phyloP scores from a whole-genome alignment of 495 filamentous ascomycete genomes.

The Tuber magnatum region DNA sequence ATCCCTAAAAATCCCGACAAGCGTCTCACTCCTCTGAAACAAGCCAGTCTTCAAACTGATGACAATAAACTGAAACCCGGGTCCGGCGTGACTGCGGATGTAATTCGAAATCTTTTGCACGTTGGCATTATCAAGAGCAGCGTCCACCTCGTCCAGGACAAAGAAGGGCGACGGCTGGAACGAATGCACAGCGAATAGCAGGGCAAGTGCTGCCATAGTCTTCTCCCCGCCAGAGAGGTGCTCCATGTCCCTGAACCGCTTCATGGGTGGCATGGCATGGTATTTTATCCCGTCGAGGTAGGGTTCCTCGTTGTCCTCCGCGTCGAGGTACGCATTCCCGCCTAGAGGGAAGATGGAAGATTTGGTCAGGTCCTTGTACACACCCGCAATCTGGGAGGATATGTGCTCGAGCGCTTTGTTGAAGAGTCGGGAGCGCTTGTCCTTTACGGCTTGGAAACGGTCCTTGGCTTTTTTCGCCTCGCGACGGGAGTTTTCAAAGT shows the following conservation, averaged over 20 bases:
- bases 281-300: slow-evolving; percentile 94
- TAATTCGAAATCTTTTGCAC: slow-evolving; percentile 92
- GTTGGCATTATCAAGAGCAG: slow-evolving; percentile 93
- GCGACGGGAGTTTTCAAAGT: slow-evolving; percentile 75
- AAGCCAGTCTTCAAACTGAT: slow-evolving; percentile 89
- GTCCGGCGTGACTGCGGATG: slow-evolving; percentile 84
- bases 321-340: slow-evolving; percentile 90
- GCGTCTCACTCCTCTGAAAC: slow-evolving; percentile 85
- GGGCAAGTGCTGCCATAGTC: slow-evolving; percentile 92
- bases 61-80: slow-evolving; percentile 98
- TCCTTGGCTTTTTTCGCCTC: slow-evolving; percentile 68
- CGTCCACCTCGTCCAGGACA: slow-evolving; percentile 96
- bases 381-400: slow-evolving; percentile 81
- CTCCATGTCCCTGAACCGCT: slow-evolving; percentile 99
- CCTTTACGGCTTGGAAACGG: slow-evolving; percentile 71
- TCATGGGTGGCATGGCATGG: slow-evolving; percentile 95
- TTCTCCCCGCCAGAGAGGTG: slow-evolving; percentile 96
- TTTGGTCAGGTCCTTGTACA: slow-evolving; percentile 91
- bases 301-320: slow-evolving; percentile 76
- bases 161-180: slow-evolving; percentile 96
- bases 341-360: slow-evolving; percentile 54
- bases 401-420: slow-evolving; percentile 93
- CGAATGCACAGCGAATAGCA: slow-evolving; percentile 91
- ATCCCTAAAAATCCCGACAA: slow-evolving; percentile 92
- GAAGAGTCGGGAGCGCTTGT: slow-evolving; percentile 81